Percentiles rank a stretch among this genome's conserved stretches.
phyloP scores from a whole-genome alignment of 257 asterid genomes.

The Salvia rosmarinus region DNA sequence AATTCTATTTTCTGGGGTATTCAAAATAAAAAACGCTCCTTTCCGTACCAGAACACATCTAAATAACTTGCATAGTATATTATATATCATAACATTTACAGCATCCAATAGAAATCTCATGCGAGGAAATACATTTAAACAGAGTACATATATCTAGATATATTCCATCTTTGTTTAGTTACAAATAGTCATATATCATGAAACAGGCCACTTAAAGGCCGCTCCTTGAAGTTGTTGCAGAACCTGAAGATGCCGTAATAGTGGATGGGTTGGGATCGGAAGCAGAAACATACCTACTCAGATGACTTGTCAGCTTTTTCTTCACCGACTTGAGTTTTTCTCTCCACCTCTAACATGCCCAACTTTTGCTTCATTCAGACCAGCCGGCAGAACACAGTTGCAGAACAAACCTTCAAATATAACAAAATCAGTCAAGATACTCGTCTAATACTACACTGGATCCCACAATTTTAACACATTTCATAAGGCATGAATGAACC shows the following conservation, averaged over 20 bases:
- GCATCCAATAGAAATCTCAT: background rate
- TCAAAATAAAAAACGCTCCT: too few relatives aligned
- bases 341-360: constrained; percentile 54
- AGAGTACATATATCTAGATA: background rate
- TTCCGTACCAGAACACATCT: too few relatives aligned
- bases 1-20: too few relatives aligned
- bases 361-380: constrained; percentile 62
- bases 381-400: constrained; percentile 73
- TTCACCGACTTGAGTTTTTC: constrained; percentile 44
- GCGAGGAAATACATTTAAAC: background rate
- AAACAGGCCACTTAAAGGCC: constrained; percentile 13
- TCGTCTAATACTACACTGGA: background rate
- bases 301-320: constrained; percentile 59
- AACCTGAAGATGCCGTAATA: constrained; percentile 26
- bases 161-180: constrained; percentile 13
- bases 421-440: background rate
- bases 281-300: constrained; percentile 51
- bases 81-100: too few relatives aligned
- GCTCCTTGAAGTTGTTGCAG: constrained; percentile 31
- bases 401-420: constrained; percentile 63
- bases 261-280: constrained; percentile 35
- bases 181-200: constrained; percentile 12
- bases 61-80: too few relatives aligned
- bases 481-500: too few relatives aligned
- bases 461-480: background rate